Evolutionary conservation across 2,329 filamentous ascomycete species (phyloP), one percentile per base, ranked within the genome.

Genomic region (Cordyceps cateniannulata): DNA sequence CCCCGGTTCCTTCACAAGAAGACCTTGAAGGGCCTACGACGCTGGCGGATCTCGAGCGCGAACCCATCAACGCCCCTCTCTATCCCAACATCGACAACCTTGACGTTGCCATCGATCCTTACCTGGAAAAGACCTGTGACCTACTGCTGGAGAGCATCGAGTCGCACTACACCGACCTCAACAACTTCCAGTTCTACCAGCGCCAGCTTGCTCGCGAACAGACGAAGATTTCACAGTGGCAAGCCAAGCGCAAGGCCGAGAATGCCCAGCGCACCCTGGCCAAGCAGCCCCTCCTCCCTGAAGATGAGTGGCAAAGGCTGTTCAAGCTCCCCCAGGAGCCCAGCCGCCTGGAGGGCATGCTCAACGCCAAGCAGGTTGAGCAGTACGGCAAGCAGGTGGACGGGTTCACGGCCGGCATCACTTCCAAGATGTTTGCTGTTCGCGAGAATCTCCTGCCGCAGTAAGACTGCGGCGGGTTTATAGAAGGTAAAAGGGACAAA

Each of bases 271-370:
- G 95, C 62, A 82, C 84, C 61, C 86, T 91, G 42, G 89, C 93
- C 67, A 98, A 98, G 83, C 92, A 98, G 78, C 76, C 88, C 45
- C 86, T 86, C 42, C 85, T 98, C 54, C 92, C 95, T 42, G 95
- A 99, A 79, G 93, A 98, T 71, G 95, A 99, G 81, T 99, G 93
- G 93, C 91, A 96, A 79, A 88, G 91, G 73, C 83, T 98, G 69
- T 99, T 98, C 85, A 99, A 99, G 85, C 85, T 99, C 67, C 95
- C 95, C 27, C 88, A 91, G 73, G 93, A 98, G 80, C 93, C 95
- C 61, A 96, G 89, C 78, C 83, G 93, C 67, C 80, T 98, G 68
- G 93, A 98, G 80, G 91, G 89, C 66, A 90, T 99, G 84, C 81
- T 99, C 72, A 96, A 97, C 75, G 93, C 90, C 65, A 86, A 92